These are phyloP conservation scores for Ochromonas danica DNA, from an alignment of 108 stramenopile genomes.

Conservation along the genomic window DNA sequence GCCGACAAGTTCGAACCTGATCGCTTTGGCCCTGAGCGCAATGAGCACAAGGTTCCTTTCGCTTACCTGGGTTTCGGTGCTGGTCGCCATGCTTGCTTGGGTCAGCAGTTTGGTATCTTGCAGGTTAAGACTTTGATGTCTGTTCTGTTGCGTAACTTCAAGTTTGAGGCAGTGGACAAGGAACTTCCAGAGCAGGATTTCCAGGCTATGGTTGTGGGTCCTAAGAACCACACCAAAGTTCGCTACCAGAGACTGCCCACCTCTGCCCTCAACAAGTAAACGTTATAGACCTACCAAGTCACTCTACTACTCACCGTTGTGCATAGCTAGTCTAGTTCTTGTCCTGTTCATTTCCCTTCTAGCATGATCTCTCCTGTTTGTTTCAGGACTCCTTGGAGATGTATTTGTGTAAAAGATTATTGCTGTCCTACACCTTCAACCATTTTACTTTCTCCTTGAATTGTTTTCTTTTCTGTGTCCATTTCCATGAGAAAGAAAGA, in stretches of 20 bases:
- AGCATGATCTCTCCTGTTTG: too few relatives aligned
- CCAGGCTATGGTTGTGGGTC: slow-evolving; percentile 98
- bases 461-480: too few relatives aligned
- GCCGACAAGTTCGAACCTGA: slow-evolving; percentile 93
- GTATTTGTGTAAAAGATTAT: too few relatives aligned
- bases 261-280: too few relatives aligned
- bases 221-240: slow-evolving; percentile 84
- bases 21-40: slow-evolving; percentile 81
- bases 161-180: slow-evolving; percentile 71
- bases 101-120: slow-evolving; percentile 94
- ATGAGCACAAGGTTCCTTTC: slow-evolving; percentile 90
- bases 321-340: too few relatives aligned
- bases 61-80: slow-evolving; percentile 96
- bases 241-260: slow-evolving; percentile 65
- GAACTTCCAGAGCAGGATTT: slow-evolving; percentile 84
- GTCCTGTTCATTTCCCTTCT: too few relatives aligned
- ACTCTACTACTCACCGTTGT: too few relatives aligned
- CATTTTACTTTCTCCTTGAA: too few relatives aligned
- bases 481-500: too few relatives aligned
- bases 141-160: slow-evolving; percentile 83
- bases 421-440: too few relatives aligned
- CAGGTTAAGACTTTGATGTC: slow-evolving; percentile 98
- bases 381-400: too few relatives aligned
- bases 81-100: slow-evolving; percentile 98
- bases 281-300: too few relatives aligned